Conservation (phyloP, 2,329 filamentous ascomycete species). For the Blastomyces parvus region DNA sequence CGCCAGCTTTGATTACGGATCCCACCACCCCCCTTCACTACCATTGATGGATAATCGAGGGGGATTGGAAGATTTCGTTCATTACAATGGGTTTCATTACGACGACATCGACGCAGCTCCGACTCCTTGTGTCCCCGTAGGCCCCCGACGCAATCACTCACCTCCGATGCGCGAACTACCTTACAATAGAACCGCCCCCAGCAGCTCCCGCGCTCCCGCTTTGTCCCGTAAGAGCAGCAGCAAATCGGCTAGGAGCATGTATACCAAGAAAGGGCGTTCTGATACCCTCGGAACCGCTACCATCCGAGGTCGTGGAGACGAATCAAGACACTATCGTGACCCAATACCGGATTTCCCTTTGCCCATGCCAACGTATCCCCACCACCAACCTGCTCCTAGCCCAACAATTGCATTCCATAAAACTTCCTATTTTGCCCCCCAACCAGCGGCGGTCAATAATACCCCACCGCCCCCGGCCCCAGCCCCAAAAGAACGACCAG, state of each 20-base stretch:
- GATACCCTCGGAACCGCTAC: conserved; percentile 32
- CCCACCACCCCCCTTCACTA: conserved; percentile 22
- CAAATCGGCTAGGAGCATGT: conserved; percentile 34
- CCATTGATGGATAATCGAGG: conserved; percentile 5
- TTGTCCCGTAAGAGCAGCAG: conserved; percentile 35
- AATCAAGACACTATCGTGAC: conserved; percentile 22
- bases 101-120: conserved; percentile 69
- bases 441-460: conserved; percentile 33
- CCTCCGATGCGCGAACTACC: conserved; percentile 27
- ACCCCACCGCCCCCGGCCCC: conserved; percentile 22
- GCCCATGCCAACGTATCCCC: conserved; percentile 35
- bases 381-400: conserved; percentile 44
- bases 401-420: conserved; percentile 46
- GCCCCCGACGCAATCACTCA: conserved; percentile 53
- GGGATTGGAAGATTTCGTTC: conserved; percentile 4
- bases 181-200: conserved; percentile 16
- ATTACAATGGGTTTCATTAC: conserved; percentile 11
- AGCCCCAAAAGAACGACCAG: conserved; percentile 57
- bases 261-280: conserved; percentile 29
- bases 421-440: conserved; percentile 27
- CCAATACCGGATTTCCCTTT: conserved; percentile 27
- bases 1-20: conserved; percentile 37
- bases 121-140: conserved; percentile 71
- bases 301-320: conserved; percentile 25
- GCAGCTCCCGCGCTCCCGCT: conserved; percentile 25